Evolutionary conservation across 306 rosid genomes (phyloP), one percentile per base, ranked within the genome.

Genomic region (Senna siamea): DNA sequence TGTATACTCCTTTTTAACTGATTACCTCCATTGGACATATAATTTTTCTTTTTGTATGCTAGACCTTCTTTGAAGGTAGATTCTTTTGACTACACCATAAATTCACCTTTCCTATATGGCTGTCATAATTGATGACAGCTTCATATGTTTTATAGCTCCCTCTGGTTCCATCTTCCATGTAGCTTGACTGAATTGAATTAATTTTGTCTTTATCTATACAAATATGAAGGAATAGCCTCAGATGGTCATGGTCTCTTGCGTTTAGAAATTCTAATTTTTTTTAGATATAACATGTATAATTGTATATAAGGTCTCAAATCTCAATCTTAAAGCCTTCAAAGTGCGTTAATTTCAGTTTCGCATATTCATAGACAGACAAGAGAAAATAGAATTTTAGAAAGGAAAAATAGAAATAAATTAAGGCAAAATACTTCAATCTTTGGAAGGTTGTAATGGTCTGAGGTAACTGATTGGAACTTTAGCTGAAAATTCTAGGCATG

Each of bases 391-490:
- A 61, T 9, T 69, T 20, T 61, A 43, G 62, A 35, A 17, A 44
- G 40, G 15, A 48, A 56, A 20, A 41, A 44, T 44, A 28, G 41
- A 38, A 22, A 20, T 34, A 34, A 34, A 34, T 60, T 34, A 22
- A 18, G 46, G 35, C 9, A 69, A 44, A 80, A 62, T 43, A 26
- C 52, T 46, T 41, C 57, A 19, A 71, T 56, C 59, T 50, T 71
- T 69, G 65, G 71, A 32, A 58, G 23, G 67, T 32, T 74, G 26
- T 74, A 28, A 46, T 69, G 57, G 15, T 75, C 34, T 75, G 48
- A 51, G 23, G 43, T 58, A 57, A 57, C 22, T 30, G 20, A 65
- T 71, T 58, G 56, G 37, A 32, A 46, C n/a, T 66, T 73, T 65
- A 9, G 54, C 52, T 65, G 70, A 23, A 65, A 44, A 63, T 57